Conservation (phyloP, 345 rosid genomes). For the Nasturtium officinale region DNA sequence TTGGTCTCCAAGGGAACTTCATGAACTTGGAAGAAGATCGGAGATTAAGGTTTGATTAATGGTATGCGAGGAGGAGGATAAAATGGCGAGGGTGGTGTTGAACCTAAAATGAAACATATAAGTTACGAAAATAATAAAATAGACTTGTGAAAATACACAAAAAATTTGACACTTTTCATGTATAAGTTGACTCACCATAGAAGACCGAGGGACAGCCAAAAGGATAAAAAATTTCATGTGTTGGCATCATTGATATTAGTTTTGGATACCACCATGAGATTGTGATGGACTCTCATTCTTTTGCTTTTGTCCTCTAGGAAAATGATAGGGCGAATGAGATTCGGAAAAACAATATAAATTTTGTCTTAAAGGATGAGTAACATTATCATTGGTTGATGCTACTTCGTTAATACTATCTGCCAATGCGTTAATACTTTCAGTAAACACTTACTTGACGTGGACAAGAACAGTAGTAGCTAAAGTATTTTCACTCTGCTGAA, state of each 20-base stretch:
- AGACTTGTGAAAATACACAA: background rate
- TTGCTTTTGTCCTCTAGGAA: constrained; percentile 55
- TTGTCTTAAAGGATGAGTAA: constrained; percentile 49
- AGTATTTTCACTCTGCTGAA: no score
- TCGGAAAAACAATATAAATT: constrained; percentile 38
- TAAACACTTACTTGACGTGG: background rate
- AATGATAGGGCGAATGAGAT: constrained; percentile 45
- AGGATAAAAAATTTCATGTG: constrained; percentile 38
- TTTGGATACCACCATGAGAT: constrained; percentile 52
- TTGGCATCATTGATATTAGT: constrained; percentile 49
- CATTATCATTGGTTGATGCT: constrained; percentile 47
- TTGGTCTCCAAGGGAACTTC: constrained; percentile 50
- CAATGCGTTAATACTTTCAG: background rate
- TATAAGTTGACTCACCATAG: constrained; percentile 44
- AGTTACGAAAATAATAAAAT: background rate
- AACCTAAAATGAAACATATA: constrained; percentile 35
- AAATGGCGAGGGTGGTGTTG: constrained; percentile 32
- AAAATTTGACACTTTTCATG: background rate
- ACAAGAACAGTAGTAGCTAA: background rate
- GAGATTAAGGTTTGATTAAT: constrained; percentile 48
- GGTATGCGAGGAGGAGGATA: constrained; percentile 46
- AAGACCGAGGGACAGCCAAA: constrained; percentile 29
- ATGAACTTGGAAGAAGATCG: constrained; percentile 38
- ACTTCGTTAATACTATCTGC: background rate
- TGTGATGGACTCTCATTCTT: constrained; percentile 49